Base-by-base conservation (phyloP, 441 rosid genomes). In the Capsella rubella region DNA sequence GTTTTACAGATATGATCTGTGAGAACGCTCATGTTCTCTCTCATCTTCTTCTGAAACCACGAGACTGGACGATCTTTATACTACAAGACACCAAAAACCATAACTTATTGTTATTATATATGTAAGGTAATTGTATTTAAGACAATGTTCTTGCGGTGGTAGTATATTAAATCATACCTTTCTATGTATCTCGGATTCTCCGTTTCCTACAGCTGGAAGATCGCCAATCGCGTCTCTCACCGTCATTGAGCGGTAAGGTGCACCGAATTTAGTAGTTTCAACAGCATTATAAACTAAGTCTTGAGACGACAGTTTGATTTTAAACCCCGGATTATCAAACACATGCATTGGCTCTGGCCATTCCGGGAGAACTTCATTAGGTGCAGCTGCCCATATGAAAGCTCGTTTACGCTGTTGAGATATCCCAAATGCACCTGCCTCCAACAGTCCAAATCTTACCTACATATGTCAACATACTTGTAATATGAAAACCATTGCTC, bases 271-370 rank as follows among this genome's bases (percentile, higher is more conserved):
- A 11, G 96, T 90, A 76, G 93, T 91, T 54, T 80, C 81, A 56
- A 96, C 96, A 75, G 96, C 88, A 66, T 89, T 87, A 6, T 79
- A 82, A 21, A 21, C 25, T 32, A 71, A 60, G 69, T 85, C 84
- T 46, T 52, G 69, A 1, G 97, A 70, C 56, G 90, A 72, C 6
- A 82, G 46, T 21, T 21, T 21, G 55, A 94, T 74, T 67, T 84
- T 95, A 75, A 92, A 69, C 80, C 85, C 83, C 0, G 99, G 87
- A 43, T 59, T 86, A 59, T 84, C 72, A 74, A 95, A 95, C 35
- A 95, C 97, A 65, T 92, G 95, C 98, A 95, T 90, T 40, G 99
- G 98, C 77, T 95, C 98, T 5, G 98, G 99, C 98, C 98, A 95
- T 69, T 92, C 97, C 4, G 99, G 97, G 32, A 95, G 95, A 39